Conservation (phyloP, 331 rosid species). For the Pyrus hybrid region DNA sequence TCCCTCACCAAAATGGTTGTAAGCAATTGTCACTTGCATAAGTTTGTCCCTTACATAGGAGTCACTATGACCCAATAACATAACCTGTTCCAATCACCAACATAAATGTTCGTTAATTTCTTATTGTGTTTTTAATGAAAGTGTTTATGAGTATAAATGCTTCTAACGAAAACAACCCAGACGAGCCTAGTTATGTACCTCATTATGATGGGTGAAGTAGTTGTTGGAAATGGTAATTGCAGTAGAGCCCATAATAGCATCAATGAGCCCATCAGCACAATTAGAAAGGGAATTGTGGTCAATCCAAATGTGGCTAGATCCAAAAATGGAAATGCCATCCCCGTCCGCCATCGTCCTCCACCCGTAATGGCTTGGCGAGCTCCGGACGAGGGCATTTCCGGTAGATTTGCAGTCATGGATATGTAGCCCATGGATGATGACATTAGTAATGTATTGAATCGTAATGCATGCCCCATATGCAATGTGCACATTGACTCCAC, state of each 20-base stretch:
- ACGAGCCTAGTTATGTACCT: constrained; percentile 20
- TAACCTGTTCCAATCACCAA: constrained; percentile 40
- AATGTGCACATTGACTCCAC: constrained; percentile 83
- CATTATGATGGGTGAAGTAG: constrained; percentile 88
- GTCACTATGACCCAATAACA: constrained; percentile 90
- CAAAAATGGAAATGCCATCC: constrained; percentile 76
- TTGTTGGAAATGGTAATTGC: constrained; percentile 88
- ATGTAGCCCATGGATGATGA: constrained; percentile 84
- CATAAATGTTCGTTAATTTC: not conserved
- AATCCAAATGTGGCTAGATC: constrained; percentile 82
- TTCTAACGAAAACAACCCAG: too few species aligned
- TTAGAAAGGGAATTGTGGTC: constrained; percentile 84
- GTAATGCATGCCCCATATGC: constrained; percentile 91
- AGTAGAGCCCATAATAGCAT: constrained; percentile 90
- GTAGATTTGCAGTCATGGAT: constrained; percentile 85
- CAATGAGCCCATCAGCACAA: constrained; percentile 90
- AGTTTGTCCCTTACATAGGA: constrained; percentile 74
- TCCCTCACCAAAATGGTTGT: constrained; percentile 97
- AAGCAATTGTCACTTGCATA: constrained; percentile 98
- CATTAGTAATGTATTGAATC: constrained; percentile 65
- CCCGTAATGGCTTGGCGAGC: constrained; percentile 87
- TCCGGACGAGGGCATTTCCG: constrained; percentile 92
- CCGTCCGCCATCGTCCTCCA: constrained; percentile 98
- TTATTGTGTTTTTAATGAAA: not conserved
- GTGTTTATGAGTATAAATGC: too few species aligned